Evolutionary conservation across 352 stramenopile species (phyloP), one percentile per base, ranked within the genome.

Genomic region (Globisporangium radiosum): DNA sequence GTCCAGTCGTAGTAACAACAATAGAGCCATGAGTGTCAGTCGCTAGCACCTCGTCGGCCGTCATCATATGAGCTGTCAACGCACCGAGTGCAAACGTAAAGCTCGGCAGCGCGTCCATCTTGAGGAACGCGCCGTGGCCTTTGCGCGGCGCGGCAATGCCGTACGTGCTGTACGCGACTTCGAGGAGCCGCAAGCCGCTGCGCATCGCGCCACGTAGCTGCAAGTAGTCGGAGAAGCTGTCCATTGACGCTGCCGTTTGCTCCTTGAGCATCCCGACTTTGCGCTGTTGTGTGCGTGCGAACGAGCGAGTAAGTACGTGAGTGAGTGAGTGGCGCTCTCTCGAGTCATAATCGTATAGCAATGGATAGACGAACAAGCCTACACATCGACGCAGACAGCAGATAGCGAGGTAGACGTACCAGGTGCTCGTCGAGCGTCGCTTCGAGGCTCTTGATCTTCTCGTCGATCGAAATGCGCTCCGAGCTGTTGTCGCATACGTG

Each of bases 261-360:
- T 88, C 65, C 69, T 90, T 92, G 8, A 91, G 40, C 68, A 81
- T 74, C 0, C 81, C 81, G n/a, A 92, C 64, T 53, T 92, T 90
- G 19, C 69, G 69, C 81, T 88, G 54, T 10, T 33, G 25, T 33
- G 25, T 33, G 25, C 2, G 25, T 33, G 25, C 25, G 25, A 25
- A 25, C n/a, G 6, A 47, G 19, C 8, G 38, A 8, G 37, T 15
- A 6, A 55, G 50, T 45, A 4, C 25, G 49, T 19, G 19, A 9
- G 33, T 11, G 39, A 43, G 39, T 37, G 45, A 11, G 2, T 19
- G 45, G 14, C 19, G 25, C 45, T 50, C 17, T 54, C 10, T 10
- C 33, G 13, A 37, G 37, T n/a, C 39, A 38, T 38, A 56, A 1
- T 19, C 10, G 17, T 15, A 33, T 33, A 33, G 25, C 25, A 33